Evolutionary conservation across 2,329 filamentous ascomycete species (phyloP), one percentile per base, ranked within the genome.

Genomic region (Colletotrichum shisoi): DNA sequence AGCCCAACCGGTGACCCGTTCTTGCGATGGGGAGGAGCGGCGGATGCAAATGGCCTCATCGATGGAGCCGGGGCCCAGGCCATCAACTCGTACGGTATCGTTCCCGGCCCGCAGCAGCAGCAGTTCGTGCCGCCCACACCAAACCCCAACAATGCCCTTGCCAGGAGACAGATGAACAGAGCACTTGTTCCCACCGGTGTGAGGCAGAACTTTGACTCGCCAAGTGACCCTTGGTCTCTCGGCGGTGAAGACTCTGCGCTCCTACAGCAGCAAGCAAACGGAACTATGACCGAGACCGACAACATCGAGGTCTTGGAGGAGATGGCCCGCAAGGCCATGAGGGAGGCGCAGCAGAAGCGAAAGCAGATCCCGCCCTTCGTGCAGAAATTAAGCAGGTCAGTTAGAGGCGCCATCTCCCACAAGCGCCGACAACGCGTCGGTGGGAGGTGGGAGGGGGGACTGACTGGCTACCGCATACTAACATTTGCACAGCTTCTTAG

Each of bases 331-430:
- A 82, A 91, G 69, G 93, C 93, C 9, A 97, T 96, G 81, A 88
- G 90, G 75, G 95, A 98, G 66, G 90, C 94, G 0, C 91, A 94
- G 76, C 86, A 90, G 17, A 98, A 97, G 79, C 85, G 94, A 73
- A 98, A 98, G 79, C 92, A 96, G 74, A 98, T 99, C 12, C 94
- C 95, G 0, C 94, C 95, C 0, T 99, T 99, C 82, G 94, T 99
- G 49, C 94, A 97, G 78, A 99, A 99, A 76, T 81, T 99, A 62
- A 96, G 93, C 88, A 98, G 94, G 94, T 96, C 82, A 80, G 87
- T 37, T n/a, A 42, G 9, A 46, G 8, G 17, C 6, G 40, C 39
- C 39, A 3, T 31, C 44, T 37, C 11, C 39, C 24, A 46, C 11
- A 17, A 34, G 24, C 24, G 46, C 24, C 51, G 17, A 39, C 17